phyloP scores from a whole-genome alignment of 768 basidiomycete species.

The Paxillus ammoniavirescens region DNA sequence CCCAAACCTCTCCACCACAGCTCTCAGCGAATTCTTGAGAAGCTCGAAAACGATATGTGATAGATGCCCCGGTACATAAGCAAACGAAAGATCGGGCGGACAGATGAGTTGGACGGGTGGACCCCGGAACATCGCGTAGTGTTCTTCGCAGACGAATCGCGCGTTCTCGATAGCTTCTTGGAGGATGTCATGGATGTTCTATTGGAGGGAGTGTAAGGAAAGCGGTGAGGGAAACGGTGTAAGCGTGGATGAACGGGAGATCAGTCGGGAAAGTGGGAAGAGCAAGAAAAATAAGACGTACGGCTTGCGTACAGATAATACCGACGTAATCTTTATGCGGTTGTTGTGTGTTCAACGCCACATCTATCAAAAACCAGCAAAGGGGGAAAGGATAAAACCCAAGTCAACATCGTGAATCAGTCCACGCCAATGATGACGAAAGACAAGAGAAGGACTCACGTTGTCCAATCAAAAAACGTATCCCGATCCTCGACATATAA shows the following conservation, averaged over 20 bases:
- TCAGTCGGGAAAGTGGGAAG: not conserved
- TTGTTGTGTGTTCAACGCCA: conserved; percentile 90
- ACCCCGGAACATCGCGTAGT: conserved; percentile 93
- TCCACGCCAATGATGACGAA: no score
- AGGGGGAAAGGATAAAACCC: not conserved
- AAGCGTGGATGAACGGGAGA: not conserved
- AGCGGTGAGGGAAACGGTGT: not conserved
- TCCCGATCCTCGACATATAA: conserved; percentile 93
- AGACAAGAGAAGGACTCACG: conserved; percentile 48
- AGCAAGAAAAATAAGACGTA: conserved; percentile 36
- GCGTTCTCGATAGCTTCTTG: conserved; percentile 99
- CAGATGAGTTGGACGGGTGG: conserved; percentile 97
- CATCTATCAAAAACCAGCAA: conserved; percentile 51
- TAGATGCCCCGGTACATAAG: conserved; percentile 95
- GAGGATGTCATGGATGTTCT: conserved; percentile 97
- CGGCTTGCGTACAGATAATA: conserved; percentile 93
- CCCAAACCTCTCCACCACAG: conserved; percentile 92
- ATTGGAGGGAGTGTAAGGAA: no score
- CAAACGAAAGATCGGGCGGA: conserved; percentile 78
- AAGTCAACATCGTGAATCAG: no score
- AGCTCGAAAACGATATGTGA: conserved; percentile 97
- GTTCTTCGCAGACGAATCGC: conserved; percentile 91
- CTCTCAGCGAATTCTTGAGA: conserved; percentile 95
- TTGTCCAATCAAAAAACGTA: conserved; percentile 95
- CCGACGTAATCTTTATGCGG: conserved; percentile 92